A percentile compares a stretch with the other conserved stretches of the same genome.
Evolutionary conservation across 1,284 basidiomycete genomes (phyloP).

Genomic region (Cryptococcus maquisensis): DNA sequence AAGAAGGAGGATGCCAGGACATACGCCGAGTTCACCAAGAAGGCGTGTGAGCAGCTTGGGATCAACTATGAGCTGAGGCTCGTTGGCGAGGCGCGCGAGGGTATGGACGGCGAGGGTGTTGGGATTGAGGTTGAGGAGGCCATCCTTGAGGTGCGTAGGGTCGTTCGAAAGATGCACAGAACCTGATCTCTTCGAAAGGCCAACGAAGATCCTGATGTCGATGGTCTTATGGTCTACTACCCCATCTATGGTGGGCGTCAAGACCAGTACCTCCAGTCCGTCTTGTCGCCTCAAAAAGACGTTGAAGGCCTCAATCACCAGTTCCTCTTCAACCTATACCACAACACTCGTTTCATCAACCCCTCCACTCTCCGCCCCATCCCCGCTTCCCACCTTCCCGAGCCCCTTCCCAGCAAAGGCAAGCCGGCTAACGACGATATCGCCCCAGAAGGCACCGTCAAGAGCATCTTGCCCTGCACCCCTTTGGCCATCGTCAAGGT

Average conservation of each 20-base stretch:
- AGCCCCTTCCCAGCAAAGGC: slow-evolving; percentile 26
- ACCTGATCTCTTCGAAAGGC: slow-evolving; percentile 50
- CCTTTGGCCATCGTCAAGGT: slow-evolving; percentile 95
- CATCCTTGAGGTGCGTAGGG: slow-evolving; percentile 64
- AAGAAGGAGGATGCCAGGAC: slow-evolving; percentile 77
- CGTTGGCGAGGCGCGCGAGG: slow-evolving; percentile 56
- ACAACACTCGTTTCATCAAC: slow-evolving; percentile 71
- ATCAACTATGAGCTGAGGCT: slow-evolving; percentile 76
- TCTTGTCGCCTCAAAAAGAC: slow-evolving; percentile 86
- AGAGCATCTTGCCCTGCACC: slow-evolving; percentile 87
- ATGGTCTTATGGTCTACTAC: slow-evolving; percentile 99
- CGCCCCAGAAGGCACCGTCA: slow-evolving; percentile 57
- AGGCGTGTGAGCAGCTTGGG: slow-evolving; percentile 83
- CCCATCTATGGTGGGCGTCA: slow-evolving; percentile 81
- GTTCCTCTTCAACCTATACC: slow-evolving; percentile 94
- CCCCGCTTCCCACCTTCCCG: slow-evolving; percentile 37
- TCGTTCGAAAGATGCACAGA: not conserved
- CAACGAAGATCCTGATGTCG: slow-evolving; percentile 76
- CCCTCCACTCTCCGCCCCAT: slow-evolving; percentile 47
- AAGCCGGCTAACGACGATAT: slow-evolving; percentile 45
- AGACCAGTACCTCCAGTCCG: slow-evolving; percentile 87
- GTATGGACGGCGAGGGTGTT: slow-evolving; percentile 51
- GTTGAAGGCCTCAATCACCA: slow-evolving; percentile 96
- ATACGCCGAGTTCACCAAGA: slow-evolving; percentile 91
- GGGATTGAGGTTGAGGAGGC: slow-evolving; percentile 84